Conservation (phyloP, 2,329 filamentous ascomycete genomes). For the Neophaeococcomyces mojaviensis region DNA sequence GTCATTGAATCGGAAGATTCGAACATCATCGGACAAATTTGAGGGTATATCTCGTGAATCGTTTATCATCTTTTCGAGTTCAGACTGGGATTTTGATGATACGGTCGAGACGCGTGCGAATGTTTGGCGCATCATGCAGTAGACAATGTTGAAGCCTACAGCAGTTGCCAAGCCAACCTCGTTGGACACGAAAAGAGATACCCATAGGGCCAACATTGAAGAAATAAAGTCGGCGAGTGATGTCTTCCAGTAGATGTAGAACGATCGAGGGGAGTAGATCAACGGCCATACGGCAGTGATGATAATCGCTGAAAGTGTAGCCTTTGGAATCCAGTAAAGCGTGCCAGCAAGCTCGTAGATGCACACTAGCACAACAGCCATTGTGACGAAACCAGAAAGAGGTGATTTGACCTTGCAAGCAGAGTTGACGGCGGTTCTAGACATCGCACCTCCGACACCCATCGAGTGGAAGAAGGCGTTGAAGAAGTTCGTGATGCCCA, state of each 20-base stretch:
- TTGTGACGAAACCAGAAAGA: constrained; percentile 53
- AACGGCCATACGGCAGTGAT: constrained; percentile 59
- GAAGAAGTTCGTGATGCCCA: constrained; percentile 55
- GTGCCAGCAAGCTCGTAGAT: constrained; percentile 55
- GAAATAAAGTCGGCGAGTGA: constrained; percentile 59
- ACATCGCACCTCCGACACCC: constrained; percentile 61
- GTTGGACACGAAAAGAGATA: constrained; percentile 54
- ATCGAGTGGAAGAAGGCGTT: constrained; percentile 60
- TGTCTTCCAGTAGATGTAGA: constrained; percentile 58
- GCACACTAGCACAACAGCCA: constrained; percentile 54
- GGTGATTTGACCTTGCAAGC: constrained; percentile 57
- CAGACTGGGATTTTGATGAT: constrained; percentile 25
- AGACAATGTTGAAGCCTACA: constrained; percentile 58
- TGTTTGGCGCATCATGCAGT: constrained; percentile 51
- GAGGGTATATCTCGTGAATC: constrained; percentile 17
- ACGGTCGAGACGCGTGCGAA: constrained; percentile 41
- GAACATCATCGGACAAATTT: constrained; percentile 40
- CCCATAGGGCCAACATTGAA: constrained; percentile 57
- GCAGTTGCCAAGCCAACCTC: constrained; percentile 53
- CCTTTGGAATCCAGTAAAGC: constrained; percentile 61
- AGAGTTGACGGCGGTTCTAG: constrained; percentile 60
- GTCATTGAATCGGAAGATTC: constrained; percentile 51
- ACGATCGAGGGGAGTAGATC: constrained; percentile 50
- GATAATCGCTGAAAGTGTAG: constrained; percentile 58
- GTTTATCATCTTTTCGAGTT: constrained; percentile 23